Evolutionary conservation across 2,329 filamentous ascomycete genomes (phyloP).

Genomic region (Talaromyces sp.): DNA sequence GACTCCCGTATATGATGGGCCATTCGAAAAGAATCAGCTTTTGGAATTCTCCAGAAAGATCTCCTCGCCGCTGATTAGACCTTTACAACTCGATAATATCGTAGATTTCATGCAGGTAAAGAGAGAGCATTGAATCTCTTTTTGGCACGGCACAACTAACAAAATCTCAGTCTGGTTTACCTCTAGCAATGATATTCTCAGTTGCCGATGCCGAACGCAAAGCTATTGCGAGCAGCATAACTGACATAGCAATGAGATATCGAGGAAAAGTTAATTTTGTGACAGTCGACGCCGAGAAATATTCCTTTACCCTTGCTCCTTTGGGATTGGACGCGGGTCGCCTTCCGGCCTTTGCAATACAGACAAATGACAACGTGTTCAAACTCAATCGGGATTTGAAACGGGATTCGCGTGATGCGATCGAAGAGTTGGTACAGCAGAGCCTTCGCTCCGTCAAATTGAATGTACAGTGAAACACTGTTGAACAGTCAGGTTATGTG

Average conservation of each 20-base stretch:
- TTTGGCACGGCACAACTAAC: not conserved
- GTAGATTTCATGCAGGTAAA: conserved; percentile 7
- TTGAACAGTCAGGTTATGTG: not conserved
- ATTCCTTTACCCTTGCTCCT: conserved; percentile 3
- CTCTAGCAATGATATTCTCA: conserved; percentile 3
- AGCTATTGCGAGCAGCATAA: not conserved
- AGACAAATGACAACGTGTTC: conserved; percentile 2
- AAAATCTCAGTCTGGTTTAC: conserved; percentile 1
- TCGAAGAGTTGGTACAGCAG: conserved; percentile 2
- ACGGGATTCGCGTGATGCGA: not conserved
- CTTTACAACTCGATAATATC: conserved; percentile 3
- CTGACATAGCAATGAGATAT: conserved; percentile 1
- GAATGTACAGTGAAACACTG: not conserved
- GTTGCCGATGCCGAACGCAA: conserved; percentile 4
- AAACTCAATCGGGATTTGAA: not conserved
- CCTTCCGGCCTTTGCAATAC: conserved; percentile 5
- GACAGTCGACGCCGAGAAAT: conserved; percentile 6
- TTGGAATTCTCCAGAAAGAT: conserved; percentile 3
- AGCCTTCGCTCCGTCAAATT: not conserved
- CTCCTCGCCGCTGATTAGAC: not conserved
- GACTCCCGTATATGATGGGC: conserved; percentile 2
- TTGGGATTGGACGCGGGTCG: not conserved
- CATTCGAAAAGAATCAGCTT: not conserved
- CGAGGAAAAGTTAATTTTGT: conserved; percentile 6
- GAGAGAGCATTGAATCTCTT: not conserved